These are phyloP conservation scores for Lipomyces mesembrius DNA, from an alignment of 805 yeast genomes.

Conservation along the genomic window DNA sequence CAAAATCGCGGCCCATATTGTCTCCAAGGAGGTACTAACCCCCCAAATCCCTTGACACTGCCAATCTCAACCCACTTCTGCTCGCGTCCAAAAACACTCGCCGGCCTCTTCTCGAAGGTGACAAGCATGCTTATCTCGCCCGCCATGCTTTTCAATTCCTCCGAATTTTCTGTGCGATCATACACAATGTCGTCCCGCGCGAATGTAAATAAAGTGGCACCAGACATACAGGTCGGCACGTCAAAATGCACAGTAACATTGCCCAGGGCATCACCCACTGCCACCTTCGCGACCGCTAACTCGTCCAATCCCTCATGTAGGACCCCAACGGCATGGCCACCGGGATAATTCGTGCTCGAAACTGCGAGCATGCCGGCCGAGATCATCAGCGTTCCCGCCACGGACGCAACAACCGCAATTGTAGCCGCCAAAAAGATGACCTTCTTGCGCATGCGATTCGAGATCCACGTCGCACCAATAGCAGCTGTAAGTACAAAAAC, in stretches of 20 bases:
- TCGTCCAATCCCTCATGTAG: constrained; percentile 54
- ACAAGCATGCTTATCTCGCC: constrained; percentile 57
- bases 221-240: constrained; percentile 84
- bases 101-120: constrained; percentile 44
- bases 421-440: constrained; percentile 44
- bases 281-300: constrained; percentile 72
- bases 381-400: constrained; percentile 40
- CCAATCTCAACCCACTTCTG: constrained; percentile 53
- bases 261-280: constrained; percentile 82
- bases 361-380: constrained; percentile 55
- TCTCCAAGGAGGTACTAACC: constrained; percentile 42
- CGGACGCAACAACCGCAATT: constrained; percentile 45
- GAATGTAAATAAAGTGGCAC: constrained; percentile 77
- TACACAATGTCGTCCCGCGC: constrained; percentile 52
- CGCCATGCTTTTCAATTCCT: constrained; percentile 52
- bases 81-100: constrained; percentile 12
- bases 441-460: constrained; percentile 25
- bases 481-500: constrained; percentile 68
- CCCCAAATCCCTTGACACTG: constrained; percentile 49
- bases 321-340: constrained; percentile 70
- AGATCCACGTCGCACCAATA: constrained; percentile 52
- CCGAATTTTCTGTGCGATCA: constrained; percentile 73
- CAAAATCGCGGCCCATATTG: constrained; percentile 11
- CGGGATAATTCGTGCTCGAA: constrained; percentile 84
- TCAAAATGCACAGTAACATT: constrained; percentile 67